Base-by-base conservation (phyloP, 225 moss, liverwort and hornwort species). In the Antitrichia curtipendula region DNA sequence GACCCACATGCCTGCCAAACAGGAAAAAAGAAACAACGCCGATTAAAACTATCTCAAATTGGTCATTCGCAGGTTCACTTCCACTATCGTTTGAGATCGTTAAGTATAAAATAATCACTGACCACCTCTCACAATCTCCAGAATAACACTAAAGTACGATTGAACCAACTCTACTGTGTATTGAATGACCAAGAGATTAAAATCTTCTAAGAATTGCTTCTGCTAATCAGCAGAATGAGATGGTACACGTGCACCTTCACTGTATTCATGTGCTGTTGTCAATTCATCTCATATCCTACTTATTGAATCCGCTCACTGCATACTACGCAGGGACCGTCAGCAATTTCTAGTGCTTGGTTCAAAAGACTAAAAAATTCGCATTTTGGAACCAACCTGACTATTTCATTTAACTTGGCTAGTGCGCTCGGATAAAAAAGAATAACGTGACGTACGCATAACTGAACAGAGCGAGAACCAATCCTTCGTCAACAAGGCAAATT, bases 1-100 rank as follows among this genome's bases (percentile, higher is more conserved):
- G 88, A 43, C 84, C 76, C 64, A 47, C 88, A 88, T 90, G 88
- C 82, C 93, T 93, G 91, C 73, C 36, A 81, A 87, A 80, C 68
- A 78, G 59, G 58, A 52, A 66, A 43, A n/a, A 57, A 22, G 59
- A 32, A 72, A 80, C 27, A 87, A 80, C 53, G 27, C 17, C 62
- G 28, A 77, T 86, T 71, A 88, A 64, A 72, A 78, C 61, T 28
- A 78, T 50, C 73, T 43, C 78, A 70, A 18, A 69, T 69, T 53
- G 78, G 62, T 71, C 62, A 27, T 80, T 72, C 66, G 52, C 41
- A 87, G 52, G 58, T 81, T 85, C 84, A 82, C 85, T 84, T 79
- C 61, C 22, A 59, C 50, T 82, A 43, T 56, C n/a, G 75, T 57
- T 65, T 56, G 21, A 85, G 58, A 59, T 59, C 27, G 25, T 53